Evolutionary conservation across 495 filamentous ascomycete genomes (phyloP), one percentile per base, ranked within the genome.

Genomic region (Hypoxylon cercidicola): DNA sequence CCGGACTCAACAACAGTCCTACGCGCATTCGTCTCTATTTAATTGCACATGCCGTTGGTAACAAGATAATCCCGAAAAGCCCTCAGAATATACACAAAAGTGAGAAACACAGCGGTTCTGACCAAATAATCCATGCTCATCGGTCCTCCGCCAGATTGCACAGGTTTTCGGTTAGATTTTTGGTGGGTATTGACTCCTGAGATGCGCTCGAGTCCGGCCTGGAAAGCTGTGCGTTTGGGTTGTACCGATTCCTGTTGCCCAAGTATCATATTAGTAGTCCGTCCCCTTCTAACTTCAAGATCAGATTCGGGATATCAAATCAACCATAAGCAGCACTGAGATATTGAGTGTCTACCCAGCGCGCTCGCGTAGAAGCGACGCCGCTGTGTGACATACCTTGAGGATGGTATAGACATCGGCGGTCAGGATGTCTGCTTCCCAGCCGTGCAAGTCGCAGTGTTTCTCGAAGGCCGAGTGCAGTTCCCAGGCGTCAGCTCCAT

Each of bases 341-440:
- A n/a, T n/a, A n/a, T n/a, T n/a, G n/a, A n/a, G n/a, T n/a, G n/a
- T n/a, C n/a, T n/a, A n/a, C n/a, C n/a, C n/a, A n/a, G n/a, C n/a
- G n/a, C n/a, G n/a, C n/a, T n/a, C n/a, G n/a, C n/a, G n/a, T n/a
- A n/a, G n/a, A n/a, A n/a, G n/a, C n/a, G n/a, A n/a, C n/a, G n/a
- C n/a, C n/a, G n/a, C n/a, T n/a, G n/a, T n/a, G n/a, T n/a, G n/a
- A 21, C 55, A 13, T n/a, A 44, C 62, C 55, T 55, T n/a, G 5
- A 60, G 40, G 13, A 55, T 60, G 8, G 1, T 34, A 19, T n/a
- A 25, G 30, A 64, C 41, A 25, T 64, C 62, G n/a, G 2, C 11
- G 10, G 53, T 55, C 18, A 65, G 37, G 0, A 32, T 12, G 1
- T 50, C 34, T 5, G 55, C 62, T n/a, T 66, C 62, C 50, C 43